Evolutionary conservation across 805 yeast species (phyloP).

Genomic region (Ascoidea asiatica): DNA sequence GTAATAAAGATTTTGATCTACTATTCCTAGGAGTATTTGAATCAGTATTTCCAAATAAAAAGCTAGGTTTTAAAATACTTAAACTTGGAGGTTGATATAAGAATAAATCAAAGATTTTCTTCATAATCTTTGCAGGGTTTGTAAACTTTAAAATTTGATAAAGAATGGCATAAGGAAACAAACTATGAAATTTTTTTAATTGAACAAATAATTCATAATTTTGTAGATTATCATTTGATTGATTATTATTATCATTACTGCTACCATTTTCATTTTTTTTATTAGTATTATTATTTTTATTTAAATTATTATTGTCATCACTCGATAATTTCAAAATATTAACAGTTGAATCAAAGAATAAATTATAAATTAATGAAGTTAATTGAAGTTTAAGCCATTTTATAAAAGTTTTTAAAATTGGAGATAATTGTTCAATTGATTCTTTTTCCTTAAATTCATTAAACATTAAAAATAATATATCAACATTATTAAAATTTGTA

Average conservation of each 20-base stretch:
- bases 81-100: slow-evolving; percentile 48
- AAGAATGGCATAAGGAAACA: slow-evolving; percentile 72
- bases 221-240: no score
- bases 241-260: no score
- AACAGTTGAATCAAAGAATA: slow-evolving; percentile 69
- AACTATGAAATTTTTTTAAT: slow-evolving; percentile 52
- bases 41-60: not conserved
- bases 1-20: slow-evolving; percentile 3
- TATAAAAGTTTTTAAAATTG: slow-evolving; percentile 52
- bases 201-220: slow-evolving; percentile 56
- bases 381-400: slow-evolving; percentile 77
- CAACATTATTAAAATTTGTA: slow-evolving; percentile 14
- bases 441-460: slow-evolving; percentile 46
- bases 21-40: not conserved
- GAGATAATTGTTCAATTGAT: slow-evolving; percentile 44
- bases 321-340: not conserved
- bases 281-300: no score
- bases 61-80: slow-evolving; percentile 1
- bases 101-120: slow-evolving; percentile 66
- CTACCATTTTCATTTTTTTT: no score
- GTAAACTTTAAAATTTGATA: slow-evolving; percentile 69
- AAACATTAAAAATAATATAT: slow-evolving; percentile 50
- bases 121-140: slow-evolving; percentile 76
- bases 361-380: slow-evolving; percentile 72
- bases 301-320: not conserved